A percentile compares a stretch with the other conserved stretches of the same genome.
These are phyloP conservation scores for Cercospora sp. DNA, from an alignment of 2,329 filamentous ascomycete species.

Conservation along the genomic window DNA sequence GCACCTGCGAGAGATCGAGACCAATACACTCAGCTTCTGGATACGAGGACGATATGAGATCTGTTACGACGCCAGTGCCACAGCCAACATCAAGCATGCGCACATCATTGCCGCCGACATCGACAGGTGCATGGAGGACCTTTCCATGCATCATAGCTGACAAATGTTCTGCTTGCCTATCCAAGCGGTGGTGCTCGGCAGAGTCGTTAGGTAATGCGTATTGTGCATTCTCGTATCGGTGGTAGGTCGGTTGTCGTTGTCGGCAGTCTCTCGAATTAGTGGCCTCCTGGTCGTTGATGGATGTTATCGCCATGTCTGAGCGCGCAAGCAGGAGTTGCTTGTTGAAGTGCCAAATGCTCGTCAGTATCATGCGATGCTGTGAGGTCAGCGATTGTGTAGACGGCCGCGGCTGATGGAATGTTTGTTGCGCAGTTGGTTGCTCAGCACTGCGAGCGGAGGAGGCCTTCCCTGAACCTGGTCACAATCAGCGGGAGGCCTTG, in stretches of 20 bases:
- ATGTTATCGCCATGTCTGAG: background rate
- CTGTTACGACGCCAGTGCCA: slow-evolving; percentile 38
- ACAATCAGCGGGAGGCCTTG: background rate
- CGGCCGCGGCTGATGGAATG: background rate
- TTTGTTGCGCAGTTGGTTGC: background rate
- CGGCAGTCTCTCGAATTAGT: background rate
- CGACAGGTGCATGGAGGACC: slow-evolving; percentile 20
- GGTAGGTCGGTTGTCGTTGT: slow-evolving; percentile 7
- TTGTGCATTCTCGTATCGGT: slow-evolving; percentile 1
- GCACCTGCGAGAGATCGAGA: slow-evolving; percentile 37
- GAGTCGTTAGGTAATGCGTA: slow-evolving; percentile 16
- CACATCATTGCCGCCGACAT: no score
- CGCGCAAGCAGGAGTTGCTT: background rate
- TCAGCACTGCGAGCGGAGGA: background rate
- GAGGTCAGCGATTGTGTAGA: background rate
- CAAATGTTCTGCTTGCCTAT: slow-evolving; percentile 26
- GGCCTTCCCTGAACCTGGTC: background rate
- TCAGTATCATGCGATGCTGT: background rate
- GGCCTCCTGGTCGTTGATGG: background rate
- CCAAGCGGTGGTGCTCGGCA: slow-evolving; percentile 27
- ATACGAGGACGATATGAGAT: slow-evolving; percentile 18
- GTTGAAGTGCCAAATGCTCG: background rate
- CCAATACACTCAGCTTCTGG: slow-evolving; percentile 37
- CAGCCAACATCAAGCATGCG: slow-evolving; percentile 17
- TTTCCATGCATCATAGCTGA: slow-evolving; percentile 25